Conservation (phyloP, 768 basidiomycete genomes). For the Russula foetens region DNA sequence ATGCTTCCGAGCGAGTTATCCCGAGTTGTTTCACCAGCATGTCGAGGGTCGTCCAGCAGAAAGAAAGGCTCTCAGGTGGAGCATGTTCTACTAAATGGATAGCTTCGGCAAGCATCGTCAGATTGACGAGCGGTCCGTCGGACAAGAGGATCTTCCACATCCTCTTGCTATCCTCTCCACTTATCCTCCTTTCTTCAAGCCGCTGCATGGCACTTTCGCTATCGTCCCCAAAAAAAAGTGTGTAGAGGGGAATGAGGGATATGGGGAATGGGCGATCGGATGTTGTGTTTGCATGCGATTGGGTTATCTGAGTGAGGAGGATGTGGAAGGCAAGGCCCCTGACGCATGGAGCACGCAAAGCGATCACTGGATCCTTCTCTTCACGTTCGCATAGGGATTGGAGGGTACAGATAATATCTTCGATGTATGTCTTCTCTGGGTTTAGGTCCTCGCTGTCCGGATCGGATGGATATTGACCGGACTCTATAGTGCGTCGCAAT, state of each 20-base stretch:
- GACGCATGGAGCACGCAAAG: constrained; percentile 2
- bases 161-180: not conserved
- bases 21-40: not conserved
- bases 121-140: constrained; percentile 4
- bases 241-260: not conserved
- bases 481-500: not conserved
- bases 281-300: not conserved
- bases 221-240: not conserved
- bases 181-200: not conserved
- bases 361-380: not conserved
- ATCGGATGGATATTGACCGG: not conserved
- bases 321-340: not conserved
- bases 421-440: not conserved
- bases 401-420: not conserved
- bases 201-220: too few relatives aligned
- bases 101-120: not conserved
- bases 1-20: not conserved
- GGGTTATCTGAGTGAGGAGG: not conserved
- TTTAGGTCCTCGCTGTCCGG: not conserved
- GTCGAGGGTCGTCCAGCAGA: constrained; percentile 9
- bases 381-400: not conserved
- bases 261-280: not conserved
- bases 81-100: not conserved
- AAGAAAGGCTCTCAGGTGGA: not conserved
- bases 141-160: not conserved